Base-by-base conservation (phyloP, 768 basidiomycete species). In the Termitomyces sp. region DNA sequence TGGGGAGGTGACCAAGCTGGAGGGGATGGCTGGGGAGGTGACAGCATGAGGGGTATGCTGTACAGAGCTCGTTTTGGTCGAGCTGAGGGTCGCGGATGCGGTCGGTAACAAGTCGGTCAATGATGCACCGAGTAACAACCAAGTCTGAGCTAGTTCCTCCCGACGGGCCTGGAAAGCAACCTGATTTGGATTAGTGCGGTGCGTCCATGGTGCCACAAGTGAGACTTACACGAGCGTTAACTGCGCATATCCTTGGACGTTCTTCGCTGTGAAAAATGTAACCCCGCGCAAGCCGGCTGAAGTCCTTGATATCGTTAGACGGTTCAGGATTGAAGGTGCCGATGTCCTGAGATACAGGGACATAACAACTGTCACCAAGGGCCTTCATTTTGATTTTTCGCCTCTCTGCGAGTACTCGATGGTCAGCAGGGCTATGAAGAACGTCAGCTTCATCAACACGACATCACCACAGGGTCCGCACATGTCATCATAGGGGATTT, bases 401-500 rank as follows among this genome's bases (percentile, higher is more conserved):
- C 55, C 72, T 70, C 56, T 76, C 65, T 51, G 73, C 65, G 64
- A 70, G 48, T 32, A 58, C 49, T 59, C 67, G 70, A 36, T 72
- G 69, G 5, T 76, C 72, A 5, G 79, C 79, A 53, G 68, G 68
- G 54, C 80, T 84, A 53, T 36, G 37, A 36, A 59, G 20, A 48
- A 49, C 26, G 33, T 55, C 42, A 62, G 32, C 34, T 62, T 33
- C 56, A 42, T 46, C 34, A 3, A 32, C 45, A 20, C 14, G 16
- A 48, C 33, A 50, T 33, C 4, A 6, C 39, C 55, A 33, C 10
- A 32, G 13, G 6, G 22, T 44, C 42, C 85, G 53, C 65, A 91
- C 91, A 87, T 64, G 64, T 94, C 92, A 61, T 94, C 92, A 58
- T 89, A 93, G 2, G 92, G 92, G 2, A 87, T 68, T 64, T 92